Conservation (phyloP, 2,329 filamentous ascomycete genomes). For the Myriosclerotinia scirpicola region DNA sequence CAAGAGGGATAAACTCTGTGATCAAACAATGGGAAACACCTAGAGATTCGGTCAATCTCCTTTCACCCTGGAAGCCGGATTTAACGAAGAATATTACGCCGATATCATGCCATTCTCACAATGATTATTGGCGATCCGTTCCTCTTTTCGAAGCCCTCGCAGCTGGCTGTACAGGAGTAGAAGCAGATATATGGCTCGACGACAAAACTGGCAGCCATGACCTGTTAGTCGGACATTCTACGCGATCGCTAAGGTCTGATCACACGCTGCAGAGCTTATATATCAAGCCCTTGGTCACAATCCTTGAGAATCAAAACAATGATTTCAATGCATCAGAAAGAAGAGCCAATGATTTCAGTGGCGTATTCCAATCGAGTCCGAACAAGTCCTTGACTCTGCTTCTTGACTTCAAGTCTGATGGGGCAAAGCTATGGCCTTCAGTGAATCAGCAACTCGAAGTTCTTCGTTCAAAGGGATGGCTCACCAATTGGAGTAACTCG, state of each 20-base stretch:
- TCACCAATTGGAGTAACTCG: conserved; percentile 44
- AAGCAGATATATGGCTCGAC: conserved; percentile 62
- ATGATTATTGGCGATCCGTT: conserved; percentile 55
- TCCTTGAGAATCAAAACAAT: conserved; percentile 52
- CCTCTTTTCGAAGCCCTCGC: conserved; percentile 53
- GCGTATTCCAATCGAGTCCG: conserved; percentile 29
- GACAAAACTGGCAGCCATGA: conserved; percentile 45
- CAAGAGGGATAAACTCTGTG: conserved; percentile 1
- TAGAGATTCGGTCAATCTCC: neutral
- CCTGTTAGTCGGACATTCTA: conserved; percentile 58
- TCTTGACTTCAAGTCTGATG: conserved; percentile 52
- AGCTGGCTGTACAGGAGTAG: conserved; percentile 56
- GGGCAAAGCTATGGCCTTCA: conserved; percentile 42
- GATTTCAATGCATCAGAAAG: neutral
- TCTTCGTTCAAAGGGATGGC: conserved; percentile 44
- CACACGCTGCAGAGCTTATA: conserved; percentile 59
- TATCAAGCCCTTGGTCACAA: conserved; percentile 57
- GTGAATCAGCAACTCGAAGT: conserved; percentile 45
- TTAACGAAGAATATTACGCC: conserved; percentile 15
- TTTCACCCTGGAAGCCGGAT: conserved; percentile 1
- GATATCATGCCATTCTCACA: conserved; percentile 46
- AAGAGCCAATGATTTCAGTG: conserved; percentile 19
- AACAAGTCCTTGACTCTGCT: conserved; percentile 43
- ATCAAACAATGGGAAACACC: conserved; percentile 1
- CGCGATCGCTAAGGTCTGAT: conserved; percentile 50